phyloP scores from a whole-genome alignment of 805 yeast genomes.

The Ogataea minuta region DNA sequence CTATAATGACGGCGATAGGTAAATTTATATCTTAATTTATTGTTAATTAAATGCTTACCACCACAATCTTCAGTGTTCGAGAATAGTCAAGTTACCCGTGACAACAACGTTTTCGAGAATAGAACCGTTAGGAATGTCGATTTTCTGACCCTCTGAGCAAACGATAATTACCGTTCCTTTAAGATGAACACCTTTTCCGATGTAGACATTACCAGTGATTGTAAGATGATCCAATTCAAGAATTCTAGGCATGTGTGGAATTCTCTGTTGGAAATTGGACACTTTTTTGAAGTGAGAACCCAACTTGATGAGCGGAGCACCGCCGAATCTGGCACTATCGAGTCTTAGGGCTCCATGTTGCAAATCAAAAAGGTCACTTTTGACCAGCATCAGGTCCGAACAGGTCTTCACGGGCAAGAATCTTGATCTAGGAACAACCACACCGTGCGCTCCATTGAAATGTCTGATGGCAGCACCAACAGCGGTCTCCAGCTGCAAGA shows the following conservation, averaged over 20 bases:
- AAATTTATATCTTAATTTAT: neutral
- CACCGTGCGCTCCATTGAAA: conserved; percentile 93
- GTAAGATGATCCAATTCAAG: conserved; percentile 96
- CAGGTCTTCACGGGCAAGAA: conserved; percentile 98
- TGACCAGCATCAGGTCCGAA: conserved; percentile 90
- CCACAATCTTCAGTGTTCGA: conserved; percentile 64
- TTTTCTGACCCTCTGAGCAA: conserved; percentile 94
- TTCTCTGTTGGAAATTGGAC: conserved; percentile 81
- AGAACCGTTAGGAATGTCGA: conserved; percentile 96
- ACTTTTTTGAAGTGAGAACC: conserved; percentile 98
- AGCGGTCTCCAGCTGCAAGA: conserved; percentile 95
- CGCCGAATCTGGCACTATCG: conserved; percentile 84
- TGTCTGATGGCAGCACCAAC: conserved; percentile 99
- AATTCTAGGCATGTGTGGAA: conserved; percentile 93
- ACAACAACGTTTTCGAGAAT: conserved; percentile 94
- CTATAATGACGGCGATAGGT: conserved; percentile 7
- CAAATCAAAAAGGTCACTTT: conserved; percentile 87
- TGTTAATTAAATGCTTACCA: neutral
- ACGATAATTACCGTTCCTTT: conserved; percentile 98
- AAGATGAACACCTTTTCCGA: conserved; percentile 86
- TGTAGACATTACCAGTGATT: conserved; percentile 90
- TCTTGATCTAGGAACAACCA: conserved; percentile 96
- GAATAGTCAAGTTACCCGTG: conserved; percentile 92
- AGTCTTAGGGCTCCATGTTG: conserved; percentile 88
- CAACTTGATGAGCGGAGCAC: conserved; percentile 90